Base-by-base conservation (phyloP, 306 rosid genomes). In the Acacia crassicarpa region DNA sequence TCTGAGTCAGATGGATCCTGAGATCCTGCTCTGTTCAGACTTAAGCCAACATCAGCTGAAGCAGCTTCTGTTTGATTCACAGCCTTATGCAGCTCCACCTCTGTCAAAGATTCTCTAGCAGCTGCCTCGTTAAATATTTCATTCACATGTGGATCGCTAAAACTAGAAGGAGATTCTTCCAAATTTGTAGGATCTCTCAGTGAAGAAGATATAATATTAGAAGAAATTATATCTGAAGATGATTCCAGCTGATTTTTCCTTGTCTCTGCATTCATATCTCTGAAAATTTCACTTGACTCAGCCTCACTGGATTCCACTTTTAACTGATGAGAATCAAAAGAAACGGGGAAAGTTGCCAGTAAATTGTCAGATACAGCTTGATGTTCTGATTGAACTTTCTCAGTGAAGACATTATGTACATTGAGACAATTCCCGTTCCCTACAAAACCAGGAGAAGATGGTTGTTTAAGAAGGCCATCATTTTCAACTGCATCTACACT, bases 111-210 rank as follows among this genome's bases (percentile, higher is more conserved):
- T 74, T 86, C 88, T 65, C 81, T 81, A 84, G 85, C 82, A 90
- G 63, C 84, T 72, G 35, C 84, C 69, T 84, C 87, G 19, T 80
- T 78, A 62, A 58, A 81, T 78, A 66, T 49, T 80, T 84, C 87
- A 69, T 86, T 76, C 76, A 53, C 82, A 65, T 65, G 78, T 68
- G 75, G 76, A 86, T 82, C 83, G 67, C 61, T 58, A 40, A 80
- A 80, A 62, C 82, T 75, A 74, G 86, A 61, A 75, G 84, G 86
- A 85, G 83, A 76, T 67, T 85, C 89, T 61, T 72, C 89, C 70
- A 76, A 67, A 81, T 76, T 35, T 27, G 72, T 81, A 77, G 13
- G 53, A 83, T 80, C 79, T 56, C 65, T 63, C 27, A 75, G 51
- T 43, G 86, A 77, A 72, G 92, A 89, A 69, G 56, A 81, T 59